phyloP scores from a whole-genome alignment of 768 basidiomycete genomes.

The Podaxis rugospora region DNA sequence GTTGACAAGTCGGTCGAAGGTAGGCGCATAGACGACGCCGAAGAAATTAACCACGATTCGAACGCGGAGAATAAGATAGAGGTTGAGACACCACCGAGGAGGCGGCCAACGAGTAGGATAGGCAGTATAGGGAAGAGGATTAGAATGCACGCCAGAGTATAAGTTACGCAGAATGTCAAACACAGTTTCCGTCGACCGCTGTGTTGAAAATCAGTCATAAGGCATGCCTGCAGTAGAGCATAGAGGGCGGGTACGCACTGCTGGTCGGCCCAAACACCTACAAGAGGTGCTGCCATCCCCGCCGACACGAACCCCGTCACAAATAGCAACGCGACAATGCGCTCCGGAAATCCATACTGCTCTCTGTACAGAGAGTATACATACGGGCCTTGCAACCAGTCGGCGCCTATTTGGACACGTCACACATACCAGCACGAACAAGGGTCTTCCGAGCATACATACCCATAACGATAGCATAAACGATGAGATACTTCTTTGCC shows the following conservation, averaged over 20 bases:
- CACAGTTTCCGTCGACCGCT: slow-evolving; percentile 69
- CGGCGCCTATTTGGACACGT: slow-evolving; percentile 46
- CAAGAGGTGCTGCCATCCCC: slow-evolving; percentile 61
- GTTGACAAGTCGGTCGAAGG: slow-evolving; percentile 55
- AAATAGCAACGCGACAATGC: slow-evolving; percentile 65
- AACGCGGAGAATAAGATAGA: slow-evolving; percentile 75
- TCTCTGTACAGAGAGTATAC: slow-evolving; percentile 71
- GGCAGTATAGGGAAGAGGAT: slow-evolving; percentile 55
- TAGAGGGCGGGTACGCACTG: slow-evolving; percentile 38
- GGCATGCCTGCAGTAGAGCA: background rate
- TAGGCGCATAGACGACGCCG: slow-evolving; percentile 47
- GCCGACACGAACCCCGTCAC: slow-evolving; percentile 76
- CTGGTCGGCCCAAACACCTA: slow-evolving; percentile 77
- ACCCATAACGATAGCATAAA: slow-evolving; percentile 77
- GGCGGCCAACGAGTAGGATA: slow-evolving; percentile 56
- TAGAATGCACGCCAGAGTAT: slow-evolving; percentile 54
- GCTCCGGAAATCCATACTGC: slow-evolving; percentile 60
- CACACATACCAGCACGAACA: slow-evolving; percentile 7
- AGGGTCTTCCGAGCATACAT: background rate
- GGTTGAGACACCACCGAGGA: slow-evolving; percentile 68
- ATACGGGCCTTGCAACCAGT: slow-evolving; percentile 81
- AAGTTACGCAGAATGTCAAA: slow-evolving; percentile 67
- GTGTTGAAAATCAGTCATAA: background rate
- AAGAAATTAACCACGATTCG: slow-evolving; percentile 74
- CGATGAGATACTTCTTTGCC: slow-evolving; percentile 51